phyloP scores from a whole-genome alignment of 1,284 basidiomycete genomes.

The Pseudozyma pruni region DNA sequence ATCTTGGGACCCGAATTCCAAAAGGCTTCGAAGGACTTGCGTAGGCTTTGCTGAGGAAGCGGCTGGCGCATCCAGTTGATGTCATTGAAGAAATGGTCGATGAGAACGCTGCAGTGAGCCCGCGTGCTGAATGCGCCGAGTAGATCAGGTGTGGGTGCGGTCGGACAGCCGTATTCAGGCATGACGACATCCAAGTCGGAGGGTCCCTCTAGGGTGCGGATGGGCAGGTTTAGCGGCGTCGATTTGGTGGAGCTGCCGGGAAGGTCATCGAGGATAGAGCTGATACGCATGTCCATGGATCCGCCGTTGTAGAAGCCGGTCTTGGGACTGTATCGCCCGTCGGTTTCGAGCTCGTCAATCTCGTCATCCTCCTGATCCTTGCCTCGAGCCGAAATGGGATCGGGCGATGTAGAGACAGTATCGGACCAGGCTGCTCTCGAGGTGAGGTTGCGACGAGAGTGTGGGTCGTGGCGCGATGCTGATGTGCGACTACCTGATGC shows the following conservation, averaged over 20 bases:
- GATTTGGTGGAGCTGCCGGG: constrained; percentile 41
- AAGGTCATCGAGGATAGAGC: constrained; percentile 50
- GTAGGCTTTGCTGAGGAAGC: constrained; percentile 42
- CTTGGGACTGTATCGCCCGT: constrained; percentile 47
- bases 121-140: constrained; percentile 46
- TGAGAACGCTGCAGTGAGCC: constrained; percentile 39
- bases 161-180: constrained; percentile 54
- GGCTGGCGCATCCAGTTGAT: constrained; percentile 65
- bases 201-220: constrained; percentile 37
- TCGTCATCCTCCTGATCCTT: constrained; percentile 40
- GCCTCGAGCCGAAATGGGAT: constrained; percentile 6
- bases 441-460: constrained; percentile 1
- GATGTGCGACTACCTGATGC: constrained; percentile 9
- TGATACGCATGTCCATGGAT: constrained; percentile 55
- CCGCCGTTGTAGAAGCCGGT: constrained; percentile 52
- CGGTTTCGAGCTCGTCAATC: constrained; percentile 49
- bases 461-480: constrained; percentile 4
- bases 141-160: constrained; percentile 40
- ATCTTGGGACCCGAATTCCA: constrained; percentile 54
- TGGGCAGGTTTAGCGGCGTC: constrained; percentile 38
- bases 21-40: constrained; percentile 43
- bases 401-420: constrained; percentile 16
- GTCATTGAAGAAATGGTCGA: constrained; percentile 58
- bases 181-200: constrained; percentile 54
- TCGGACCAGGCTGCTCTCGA: constrained; percentile 14